Base-by-base conservation (phyloP, 176 grass and related monocot genomes). In the Zoysia pacifica region DNA sequence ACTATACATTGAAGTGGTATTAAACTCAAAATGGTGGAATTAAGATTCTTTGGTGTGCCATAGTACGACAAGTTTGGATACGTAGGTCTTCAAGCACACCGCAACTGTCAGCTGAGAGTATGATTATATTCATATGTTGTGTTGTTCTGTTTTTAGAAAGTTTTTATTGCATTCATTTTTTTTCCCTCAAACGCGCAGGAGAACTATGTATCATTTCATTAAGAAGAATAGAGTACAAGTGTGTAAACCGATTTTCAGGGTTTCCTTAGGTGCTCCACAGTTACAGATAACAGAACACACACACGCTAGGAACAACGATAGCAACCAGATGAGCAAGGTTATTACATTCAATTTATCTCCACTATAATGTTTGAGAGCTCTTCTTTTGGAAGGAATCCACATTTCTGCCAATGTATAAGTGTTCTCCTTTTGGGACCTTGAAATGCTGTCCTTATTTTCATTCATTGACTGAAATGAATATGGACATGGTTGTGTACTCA, bases 41-140 rank as follows among this genome's bases (percentile, higher is more conserved):
- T 86, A 59, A 61, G 15, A 11, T 82, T 62, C 20, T 70, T 87
- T 46, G 67, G 39, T 75, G 20, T 62, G 41, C 28, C 3, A 0
- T 61, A 50, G 16, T 86, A 35, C 60, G 46, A 11, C 38, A 69
- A 70, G 54, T 70, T 49, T 49, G 59, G 48, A 72, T 20, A 28
- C 18, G 40, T 5, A 64, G 5, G 45, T 75, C 52, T 59, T 74
- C 19, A 60, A 74, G 35, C 6, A 7, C 63, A 8, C 65, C 74
- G 12, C 50, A 42, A 19, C 51, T 51, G 12, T 37, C 10, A 69
- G 52, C 62, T 69, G 77, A 62, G 60, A 52, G 37, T 75, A 18
- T 38, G 15, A 51, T 65, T 35, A 65, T 40, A 51, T 84, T 84
- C 44, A 70, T 70, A 69, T 9, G 14, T 51, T 15, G 0, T 78